Evolutionary conservation across 768 basidiomycete genomes (phyloP), one percentile per base, ranked within the genome.

Genomic region (Xerocomellus intermedius): DNA sequence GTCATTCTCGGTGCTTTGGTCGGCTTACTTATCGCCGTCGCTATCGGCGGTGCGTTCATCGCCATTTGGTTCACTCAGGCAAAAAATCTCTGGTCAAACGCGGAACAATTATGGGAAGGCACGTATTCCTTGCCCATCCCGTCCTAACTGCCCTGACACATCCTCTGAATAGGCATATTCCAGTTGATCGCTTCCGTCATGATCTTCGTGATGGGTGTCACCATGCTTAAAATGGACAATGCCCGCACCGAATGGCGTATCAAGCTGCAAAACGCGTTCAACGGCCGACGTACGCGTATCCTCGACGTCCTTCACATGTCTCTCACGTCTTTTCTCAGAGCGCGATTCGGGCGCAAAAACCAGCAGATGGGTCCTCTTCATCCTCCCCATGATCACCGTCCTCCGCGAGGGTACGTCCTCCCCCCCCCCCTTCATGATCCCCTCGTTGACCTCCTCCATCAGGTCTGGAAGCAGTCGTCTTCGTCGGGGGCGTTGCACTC

Each of bases 91-190:
- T 98, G 92, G 89, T 69, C 79, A 38, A 84, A 84, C 65, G 82
- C 92, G 7, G 96, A 98, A 73, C 80, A 85, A 51, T 73, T 95
- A 54, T 98, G 96, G 96, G 96, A 98, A 79, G 96, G 95, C 77
- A 68, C 12, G 69, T 24, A 19, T 48, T 5, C 48, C 47, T 37
- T 24, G 19, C 19, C 36, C 42, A 39, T 30, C 39, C 28, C 21
- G 4, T 14, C 19, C 1, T 10, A 8, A 16, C 41, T 4, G 0
- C 37, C 37, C 56, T 57, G 3, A 44, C 42, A 0, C 28, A 45
- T 37, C 38, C 37, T 50, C 8, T 30, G n/a, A 30, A 30, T 21
- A 89, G 87, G 85, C 26, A 78, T 83, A 56, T 91, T 90, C 65
- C 74, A 84, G 59, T 71, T 91, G 52, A 77, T 92, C 50, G 89